Percentiles rank a stretch among this genome's conserved stretches.
These are phyloP conservation scores for Cucurbita pepo DNA, from an alignment of 306 rosid species.

Conservation along the genomic window DNA sequence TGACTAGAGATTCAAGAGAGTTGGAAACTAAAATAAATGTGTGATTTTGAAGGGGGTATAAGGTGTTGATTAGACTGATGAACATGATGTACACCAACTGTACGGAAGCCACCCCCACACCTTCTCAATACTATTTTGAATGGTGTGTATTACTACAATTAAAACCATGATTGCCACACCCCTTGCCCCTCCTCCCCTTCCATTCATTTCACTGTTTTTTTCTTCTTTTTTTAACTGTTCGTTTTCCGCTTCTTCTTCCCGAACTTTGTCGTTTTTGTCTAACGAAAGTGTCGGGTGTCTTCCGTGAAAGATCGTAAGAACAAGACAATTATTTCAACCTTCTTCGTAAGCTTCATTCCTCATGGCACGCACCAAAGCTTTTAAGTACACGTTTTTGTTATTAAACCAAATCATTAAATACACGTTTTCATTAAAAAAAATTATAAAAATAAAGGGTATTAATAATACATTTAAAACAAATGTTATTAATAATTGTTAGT, in stretches of 20 bases:
- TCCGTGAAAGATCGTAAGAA: background rate
- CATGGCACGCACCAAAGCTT: background rate
- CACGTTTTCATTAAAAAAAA: too few relatives aligned
- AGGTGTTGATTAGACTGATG: conserved; percentile 31
- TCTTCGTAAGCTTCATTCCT: background rate
- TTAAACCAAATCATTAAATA: background rate
- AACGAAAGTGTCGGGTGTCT: background rate
- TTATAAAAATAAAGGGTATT: too few relatives aligned
- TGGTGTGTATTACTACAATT: conserved; percentile 1
- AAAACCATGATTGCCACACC: background rate
- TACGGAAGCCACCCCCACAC: conserved; percentile 23
- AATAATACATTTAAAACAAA: too few relatives aligned
- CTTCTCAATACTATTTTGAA: background rate
- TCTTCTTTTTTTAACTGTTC: background rate
- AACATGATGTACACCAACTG: conserved; percentile 28
- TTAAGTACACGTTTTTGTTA: background rate
- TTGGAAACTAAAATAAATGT: background rate
- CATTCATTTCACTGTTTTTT: conserved; percentile 4
- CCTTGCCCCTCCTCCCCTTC: background rate
- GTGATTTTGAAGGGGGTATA: conserved; percentile 11
- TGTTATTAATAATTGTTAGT: too few relatives aligned
- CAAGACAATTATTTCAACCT: background rate
- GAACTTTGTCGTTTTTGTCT: background rate
- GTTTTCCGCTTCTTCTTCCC: too few relatives aligned
- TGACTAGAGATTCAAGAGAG: background rate